phyloP scores from a whole-genome alignment of 345 rosid genomes.

The Eucalyptus paniculata region DNA sequence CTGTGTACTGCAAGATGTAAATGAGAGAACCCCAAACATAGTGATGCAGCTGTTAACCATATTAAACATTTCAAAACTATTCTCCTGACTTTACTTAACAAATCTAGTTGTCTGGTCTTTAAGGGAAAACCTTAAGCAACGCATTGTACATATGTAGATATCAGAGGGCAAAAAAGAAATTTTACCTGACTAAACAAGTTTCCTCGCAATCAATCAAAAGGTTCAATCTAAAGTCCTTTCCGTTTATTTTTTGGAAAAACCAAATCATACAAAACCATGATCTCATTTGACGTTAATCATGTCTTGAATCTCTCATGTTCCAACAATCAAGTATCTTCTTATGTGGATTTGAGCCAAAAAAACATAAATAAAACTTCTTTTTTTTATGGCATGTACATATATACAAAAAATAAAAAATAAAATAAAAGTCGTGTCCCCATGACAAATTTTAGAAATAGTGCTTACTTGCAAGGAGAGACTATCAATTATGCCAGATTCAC shows the following conservation, averaged over 20 bases:
- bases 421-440: not conserved
- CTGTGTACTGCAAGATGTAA: not conserved
- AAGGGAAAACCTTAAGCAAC: not conserved
- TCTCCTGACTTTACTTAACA: not conserved
- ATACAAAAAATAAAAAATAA: not conserved
- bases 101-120: not conserved
- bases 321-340: not conserved
- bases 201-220: not conserved
- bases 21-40: not conserved
- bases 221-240: not conserved
- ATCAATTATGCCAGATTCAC: slow-evolving; percentile 77
- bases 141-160: not conserved
- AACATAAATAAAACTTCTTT: not conserved
- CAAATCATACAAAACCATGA: not conserved
- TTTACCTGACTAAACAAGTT: not conserved
- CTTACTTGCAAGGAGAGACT: slow-evolving; percentile 82
- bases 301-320: not conserved
- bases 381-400: not conserved
- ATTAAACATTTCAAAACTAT: not conserved
- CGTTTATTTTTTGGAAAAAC: not conserved
- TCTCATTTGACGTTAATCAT: not conserved
- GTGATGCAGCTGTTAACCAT: not conserved
- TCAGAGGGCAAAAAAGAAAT: not conserved
- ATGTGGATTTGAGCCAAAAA: not conserved
- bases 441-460: not conserved